These are phyloP conservation scores for Flammula alnicola DNA, from an alignment of 1,284 basidiomycete genomes.

Conservation along the genomic window DNA sequence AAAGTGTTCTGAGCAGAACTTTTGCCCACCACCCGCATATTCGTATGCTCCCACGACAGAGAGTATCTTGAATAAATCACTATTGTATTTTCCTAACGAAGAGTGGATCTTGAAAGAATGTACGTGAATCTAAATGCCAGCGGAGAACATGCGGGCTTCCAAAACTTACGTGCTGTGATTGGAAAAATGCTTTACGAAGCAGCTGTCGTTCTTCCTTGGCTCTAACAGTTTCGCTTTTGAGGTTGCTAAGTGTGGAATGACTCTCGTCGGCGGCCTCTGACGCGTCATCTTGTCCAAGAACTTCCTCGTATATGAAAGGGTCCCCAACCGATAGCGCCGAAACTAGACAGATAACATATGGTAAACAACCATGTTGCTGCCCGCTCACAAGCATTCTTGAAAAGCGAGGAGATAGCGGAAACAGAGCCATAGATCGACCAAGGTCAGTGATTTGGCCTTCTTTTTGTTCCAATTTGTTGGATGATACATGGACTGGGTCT, in stretches of 20 bases:
- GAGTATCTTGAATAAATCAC: conserved; percentile 88
- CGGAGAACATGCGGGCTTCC: not conserved
- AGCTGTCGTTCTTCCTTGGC: conserved; percentile 71
- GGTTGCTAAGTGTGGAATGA: conserved; percentile 45
- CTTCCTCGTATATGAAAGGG: conserved; percentile 90
- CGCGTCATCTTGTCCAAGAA: conserved; percentile 50
- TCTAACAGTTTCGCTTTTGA: conserved; percentile 63
- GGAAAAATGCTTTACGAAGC: conserved; percentile 78
- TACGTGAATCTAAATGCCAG: conserved; percentile 15
- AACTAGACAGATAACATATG: conserved; percentile 92
- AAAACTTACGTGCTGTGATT: conserved; percentile 70
- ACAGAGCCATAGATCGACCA: conserved; percentile 90
- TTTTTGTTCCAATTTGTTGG: conserved; percentile 31
- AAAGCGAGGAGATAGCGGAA: conserved; percentile 92
- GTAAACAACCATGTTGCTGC: conserved; percentile 89
- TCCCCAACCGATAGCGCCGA: conserved; percentile 95
- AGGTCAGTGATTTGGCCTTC: conserved; percentile 84
- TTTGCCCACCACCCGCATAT: conserved; percentile 78
- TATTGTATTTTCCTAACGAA: conserved; percentile 81
- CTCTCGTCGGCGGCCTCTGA: conserved; percentile 47
- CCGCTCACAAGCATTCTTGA: conserved; percentile 95
- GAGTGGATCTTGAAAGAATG: conserved; percentile 66
- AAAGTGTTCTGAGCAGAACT: conserved; percentile 91
- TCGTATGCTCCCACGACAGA: conserved; percentile 97
- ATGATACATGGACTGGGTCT: conserved; percentile 41